Conservation (phyloP, 306 rosid genomes). For the Prunus mume region DNA sequence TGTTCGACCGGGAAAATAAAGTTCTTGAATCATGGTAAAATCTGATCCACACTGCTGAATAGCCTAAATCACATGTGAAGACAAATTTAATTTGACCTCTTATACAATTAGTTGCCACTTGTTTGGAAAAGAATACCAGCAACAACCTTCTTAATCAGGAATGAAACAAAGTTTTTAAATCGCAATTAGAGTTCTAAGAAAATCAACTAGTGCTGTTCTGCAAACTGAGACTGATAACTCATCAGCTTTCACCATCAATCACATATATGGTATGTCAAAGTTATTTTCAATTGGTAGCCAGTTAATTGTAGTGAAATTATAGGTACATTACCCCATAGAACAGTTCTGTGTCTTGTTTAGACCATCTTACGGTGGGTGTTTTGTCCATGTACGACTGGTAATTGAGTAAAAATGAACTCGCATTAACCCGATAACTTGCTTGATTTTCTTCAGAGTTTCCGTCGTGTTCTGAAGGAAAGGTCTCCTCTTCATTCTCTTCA, state of each 20-base stretch:
- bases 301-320: neutral
- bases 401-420: slow-evolving; percentile 41
- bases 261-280: neutral
- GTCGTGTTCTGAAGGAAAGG: slow-evolving; percentile 50
- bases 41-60: slow-evolving; percentile 71
- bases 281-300: neutral
- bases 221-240: neutral
- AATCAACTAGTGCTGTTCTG: neutral
- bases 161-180: neutral
- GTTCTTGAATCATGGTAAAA: slow-evolving; percentile 70
- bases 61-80: slow-evolving; percentile 41
- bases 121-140: neutral
- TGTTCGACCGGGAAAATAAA: slow-evolving; percentile 59
- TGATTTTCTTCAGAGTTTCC: slow-evolving; percentile 52
- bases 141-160: neutral
- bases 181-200: neutral
- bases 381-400: slow-evolving; percentile 77
- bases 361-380: slow-evolving; percentile 71
- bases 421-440: slow-evolving; percentile 27
- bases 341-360: slow-evolving; percentile 71
- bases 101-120: neutral
- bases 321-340: slow-evolving; percentile 62
- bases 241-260: neutral
- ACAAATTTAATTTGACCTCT: slow-evolving; percentile 8
- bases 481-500: slow-evolving; percentile 50